These are phyloP conservation scores for Saksenaea vasiformis DNA, from an alignment of 371 early-diverging fungal species.

Conservation along the genomic window DNA sequence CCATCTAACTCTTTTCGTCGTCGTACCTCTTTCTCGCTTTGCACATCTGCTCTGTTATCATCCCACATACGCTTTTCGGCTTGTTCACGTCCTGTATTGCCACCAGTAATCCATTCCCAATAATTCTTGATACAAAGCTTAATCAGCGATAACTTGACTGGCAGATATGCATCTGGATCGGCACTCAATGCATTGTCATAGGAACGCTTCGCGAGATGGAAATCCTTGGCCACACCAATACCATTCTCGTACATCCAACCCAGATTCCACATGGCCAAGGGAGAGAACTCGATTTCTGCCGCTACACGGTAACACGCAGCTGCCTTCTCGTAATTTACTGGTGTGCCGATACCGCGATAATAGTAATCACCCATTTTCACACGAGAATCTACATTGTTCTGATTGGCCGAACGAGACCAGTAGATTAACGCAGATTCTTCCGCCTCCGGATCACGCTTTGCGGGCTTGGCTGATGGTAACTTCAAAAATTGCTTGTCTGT, in stretches of 20 bases:
- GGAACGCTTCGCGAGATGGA: constrained; percentile 88
- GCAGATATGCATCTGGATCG: constrained; percentile 81
- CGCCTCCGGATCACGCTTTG: constrained; percentile 16
- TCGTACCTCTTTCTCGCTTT: constrained; percentile 18
- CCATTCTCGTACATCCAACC: constrained; percentile 98
- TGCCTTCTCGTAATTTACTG: constrained; percentile 72
- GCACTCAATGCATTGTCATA: constrained; percentile 80
- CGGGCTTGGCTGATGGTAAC: constrained; percentile 7
- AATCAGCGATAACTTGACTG: constrained; percentile 76
- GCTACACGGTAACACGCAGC: constrained; percentile 88
- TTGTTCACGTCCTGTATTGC: constrained; percentile 48
- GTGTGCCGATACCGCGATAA: constrained; percentile 84
- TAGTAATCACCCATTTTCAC: constrained; percentile 95
- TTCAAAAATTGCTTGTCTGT: constrained; percentile 20
- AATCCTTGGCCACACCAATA: constrained; percentile 85
- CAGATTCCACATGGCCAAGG: constrained; percentile 94
- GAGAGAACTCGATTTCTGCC: constrained; percentile 76
- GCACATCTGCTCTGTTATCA: constrained; percentile 5
- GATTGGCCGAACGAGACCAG: constrained; percentile 97
- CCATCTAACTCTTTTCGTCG: constrained; percentile 25
- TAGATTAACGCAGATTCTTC: constrained; percentile 73
- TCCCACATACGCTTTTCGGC: constrained; percentile 7
- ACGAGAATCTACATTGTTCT: constrained; percentile 86
- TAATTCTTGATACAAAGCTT: constrained; percentile 72
- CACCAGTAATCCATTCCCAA: constrained; percentile 65